Evolutionary conservation across 2,329 filamentous ascomycete genomes (phyloP).

Genomic region (Penicillium sp.): DNA sequence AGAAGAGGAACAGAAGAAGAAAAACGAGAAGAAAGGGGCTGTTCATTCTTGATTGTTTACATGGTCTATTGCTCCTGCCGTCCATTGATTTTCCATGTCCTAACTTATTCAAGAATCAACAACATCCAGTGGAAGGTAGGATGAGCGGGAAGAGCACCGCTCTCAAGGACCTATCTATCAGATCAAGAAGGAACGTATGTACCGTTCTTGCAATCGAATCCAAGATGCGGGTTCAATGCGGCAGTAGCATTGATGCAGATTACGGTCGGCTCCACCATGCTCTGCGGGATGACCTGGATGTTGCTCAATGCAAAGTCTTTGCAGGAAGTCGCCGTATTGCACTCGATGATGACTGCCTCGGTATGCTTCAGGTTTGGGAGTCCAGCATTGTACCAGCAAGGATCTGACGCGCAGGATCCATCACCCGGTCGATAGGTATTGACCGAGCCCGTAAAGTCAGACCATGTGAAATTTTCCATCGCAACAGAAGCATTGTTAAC

Average conservation of each 20-base stretch:
- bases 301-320: conserved; percentile 39
- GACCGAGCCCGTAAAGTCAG: conserved; percentile 47
- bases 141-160: not conserved
- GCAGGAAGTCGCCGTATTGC: conserved; percentile 47
- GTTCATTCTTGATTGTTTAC: conserved; percentile 2
- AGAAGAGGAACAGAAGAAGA: not conserved
- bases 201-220: conserved; percentile 42
- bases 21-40: not conserved
- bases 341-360: conserved; percentile 49
- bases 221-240: conserved; percentile 39
- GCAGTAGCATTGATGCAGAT: conserved; percentile 44
- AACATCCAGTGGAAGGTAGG: not conserved
- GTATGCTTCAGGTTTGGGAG: conserved; percentile 46
- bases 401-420: conserved; percentile 48
- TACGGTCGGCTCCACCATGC: conserved; percentile 31
- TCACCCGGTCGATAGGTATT: conserved; percentile 50
- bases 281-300: conserved; percentile 41
- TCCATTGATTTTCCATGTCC: not conserved
- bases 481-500: conserved; percentile 46
- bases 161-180: not conserved
- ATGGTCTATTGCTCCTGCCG: conserved; percentile 1
- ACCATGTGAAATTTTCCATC: conserved; percentile 51
- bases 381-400: conserved; percentile 51
- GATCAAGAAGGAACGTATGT: conserved; percentile 30
- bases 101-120: not conserved